phyloP scores from a whole-genome alignment of 257 asterid species.

The Coffea canephora region DNA sequence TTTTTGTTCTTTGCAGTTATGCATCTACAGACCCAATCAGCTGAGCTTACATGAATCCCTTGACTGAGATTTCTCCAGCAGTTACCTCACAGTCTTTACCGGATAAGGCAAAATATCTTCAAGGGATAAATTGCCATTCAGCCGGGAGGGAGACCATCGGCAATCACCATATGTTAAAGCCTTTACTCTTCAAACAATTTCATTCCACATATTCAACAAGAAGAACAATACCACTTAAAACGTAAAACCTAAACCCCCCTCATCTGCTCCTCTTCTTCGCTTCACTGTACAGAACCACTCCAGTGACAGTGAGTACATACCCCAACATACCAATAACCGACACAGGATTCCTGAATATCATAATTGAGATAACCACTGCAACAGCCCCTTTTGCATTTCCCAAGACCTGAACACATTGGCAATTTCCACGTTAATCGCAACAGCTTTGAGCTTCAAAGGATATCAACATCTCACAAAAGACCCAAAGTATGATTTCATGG shows the following conservation, averaged over 20 bases:
- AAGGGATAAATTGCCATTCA: not conserved
- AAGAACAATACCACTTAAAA: not conserved
- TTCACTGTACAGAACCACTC: conserved; percentile 35
- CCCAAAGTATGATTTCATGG: not conserved
- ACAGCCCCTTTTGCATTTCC: conserved; percentile 43
- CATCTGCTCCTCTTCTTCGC: conserved; percentile 32
- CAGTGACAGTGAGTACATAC: conserved; percentile 31
- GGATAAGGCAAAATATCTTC: not conserved
- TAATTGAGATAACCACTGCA: conserved; percentile 36
- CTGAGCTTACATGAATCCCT: not conserved
- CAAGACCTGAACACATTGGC: conserved; percentile 26
- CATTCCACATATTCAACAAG: not conserved
- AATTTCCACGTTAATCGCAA: not conserved
- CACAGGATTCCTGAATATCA: conserved; percentile 36
- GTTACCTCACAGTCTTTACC: not conserved
- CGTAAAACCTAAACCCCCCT: not conserved
- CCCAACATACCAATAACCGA: conserved; percentile 34
- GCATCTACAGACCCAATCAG: not conserved
- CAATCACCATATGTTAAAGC: not conserved
- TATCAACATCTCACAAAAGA: not conserved
- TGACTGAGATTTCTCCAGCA: conserved; percentile 6
- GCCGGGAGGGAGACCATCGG: not conserved
- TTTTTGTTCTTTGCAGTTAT: not conserved
- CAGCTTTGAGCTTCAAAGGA: not conserved
- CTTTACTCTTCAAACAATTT: not conserved